phyloP scores from a whole-genome alignment of 1,284 basidiomycete genomes.

The Megacollybia platyphylla region DNA sequence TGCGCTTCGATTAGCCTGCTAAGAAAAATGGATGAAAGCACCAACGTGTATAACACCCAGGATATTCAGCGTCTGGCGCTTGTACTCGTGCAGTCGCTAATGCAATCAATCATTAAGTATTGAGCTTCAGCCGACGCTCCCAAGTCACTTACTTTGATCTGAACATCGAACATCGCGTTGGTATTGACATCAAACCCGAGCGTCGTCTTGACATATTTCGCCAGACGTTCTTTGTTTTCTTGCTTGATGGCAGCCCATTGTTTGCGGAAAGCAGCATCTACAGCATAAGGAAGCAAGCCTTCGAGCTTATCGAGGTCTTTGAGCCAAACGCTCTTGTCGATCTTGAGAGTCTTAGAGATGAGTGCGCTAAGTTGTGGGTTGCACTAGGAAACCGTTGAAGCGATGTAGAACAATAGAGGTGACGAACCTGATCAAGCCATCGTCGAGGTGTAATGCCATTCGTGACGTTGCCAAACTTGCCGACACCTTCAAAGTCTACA shows the following conservation, averaged over 20 bases:
- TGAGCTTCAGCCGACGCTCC: background rate
- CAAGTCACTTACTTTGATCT: slow-evolving; percentile 60
- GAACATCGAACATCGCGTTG: slow-evolving; percentile 81
- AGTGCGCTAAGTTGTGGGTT: slow-evolving; percentile 78
- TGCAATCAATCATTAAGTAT: slow-evolving; percentile 4
- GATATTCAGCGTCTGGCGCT: slow-evolving; percentile 82
- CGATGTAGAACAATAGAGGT: background rate
- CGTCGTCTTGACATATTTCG: slow-evolving; percentile 63
- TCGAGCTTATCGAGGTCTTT: slow-evolving; percentile 67
- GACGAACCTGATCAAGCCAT: background rate
- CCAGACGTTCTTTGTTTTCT: slow-evolving; percentile 76
- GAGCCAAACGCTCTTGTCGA: slow-evolving; percentile 68
- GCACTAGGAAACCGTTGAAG: slow-evolving; percentile 34
- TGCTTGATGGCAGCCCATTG: slow-evolving; percentile 80
- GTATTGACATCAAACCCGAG: slow-evolving; percentile 70
- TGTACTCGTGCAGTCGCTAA: slow-evolving; percentile 78
- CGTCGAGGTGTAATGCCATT: slow-evolving; percentile 41
- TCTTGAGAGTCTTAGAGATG: slow-evolving; percentile 69
- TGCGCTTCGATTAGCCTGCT: slow-evolving; percentile 15
- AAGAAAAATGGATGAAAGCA: slow-evolving; percentile 1
- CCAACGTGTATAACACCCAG: slow-evolving; percentile 75
- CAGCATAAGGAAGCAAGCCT: slow-evolving; percentile 51
- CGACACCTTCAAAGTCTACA: slow-evolving; percentile 70
- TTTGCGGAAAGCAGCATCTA: slow-evolving; percentile 62
- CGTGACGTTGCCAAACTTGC: slow-evolving; percentile 78